Base-by-base conservation (phyloP, 139 green algal species). In the Chlamydomonas incerta region DNA sequence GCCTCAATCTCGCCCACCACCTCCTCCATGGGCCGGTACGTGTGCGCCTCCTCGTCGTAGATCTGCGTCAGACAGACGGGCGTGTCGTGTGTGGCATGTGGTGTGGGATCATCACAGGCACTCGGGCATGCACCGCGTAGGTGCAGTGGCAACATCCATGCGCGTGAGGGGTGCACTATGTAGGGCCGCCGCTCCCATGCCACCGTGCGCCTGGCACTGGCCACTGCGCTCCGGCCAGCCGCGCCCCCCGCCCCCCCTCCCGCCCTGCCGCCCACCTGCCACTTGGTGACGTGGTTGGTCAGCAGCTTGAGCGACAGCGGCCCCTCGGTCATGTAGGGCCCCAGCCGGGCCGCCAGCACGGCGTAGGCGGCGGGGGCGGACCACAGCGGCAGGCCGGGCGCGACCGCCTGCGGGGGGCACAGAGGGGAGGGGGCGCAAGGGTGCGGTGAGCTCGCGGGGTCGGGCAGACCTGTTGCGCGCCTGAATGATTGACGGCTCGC, bases 201-300 rank as follows among this genome's bases (percentile, higher is more conserved):
- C n/a, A n/a, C n/a, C n/a, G n/a, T n/a, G n/a, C n/a, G n/a, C n/a
- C n/a, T n/a, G n/a, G n/a, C n/a, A n/a, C n/a, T n/a, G n/a, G n/a
- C n/a, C n/a, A n/a, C n/a, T n/a, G n/a, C n/a, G n/a, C n/a, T n/a
- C n/a, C n/a, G n/a, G n/a, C n/a, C n/a, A n/a, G n/a, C n/a, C n/a
- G n/a, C n/a, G n/a, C n/a, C n/a, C n/a, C n/a, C 5, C 41, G 41
- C 41, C 41, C 41, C 41, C 41, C 6, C 5, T 8, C 41, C 5
- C 41, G 41, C 41, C 41, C 41, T 8, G 41, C 8, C 41, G 13
- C 85, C 15, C 65, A 92, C 88, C 80, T 91, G 86, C 91, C 91
- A 94, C 31, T 75, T 80, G 20, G 88, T 91, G 37, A 92, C 76
- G 50, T 92, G 88, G 82, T 93, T 94, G 28, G 63, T 80, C 41